These are phyloP conservation scores for Kappamyces sp. DNA, from an alignment of 192 early-diverging fungal genomes.

Conservation along the genomic window DNA sequence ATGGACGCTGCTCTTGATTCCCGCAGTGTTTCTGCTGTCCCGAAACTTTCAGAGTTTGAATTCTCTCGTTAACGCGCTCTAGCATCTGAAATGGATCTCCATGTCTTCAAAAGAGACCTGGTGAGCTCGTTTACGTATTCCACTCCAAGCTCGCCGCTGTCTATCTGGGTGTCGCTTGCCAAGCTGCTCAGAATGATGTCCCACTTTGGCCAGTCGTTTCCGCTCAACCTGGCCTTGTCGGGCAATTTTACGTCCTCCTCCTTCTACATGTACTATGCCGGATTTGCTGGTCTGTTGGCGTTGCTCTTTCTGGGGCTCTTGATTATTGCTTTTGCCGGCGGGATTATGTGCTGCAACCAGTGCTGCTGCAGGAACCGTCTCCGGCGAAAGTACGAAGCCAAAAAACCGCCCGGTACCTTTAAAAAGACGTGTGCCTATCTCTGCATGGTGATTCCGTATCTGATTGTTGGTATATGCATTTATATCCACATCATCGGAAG, in stretches of 20 bases:
- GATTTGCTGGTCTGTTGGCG: slow-evolving; percentile 3
- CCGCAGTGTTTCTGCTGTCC: no score
- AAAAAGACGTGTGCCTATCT: slow-evolving; percentile 7
- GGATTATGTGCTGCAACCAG: slow-evolving; percentile 12
- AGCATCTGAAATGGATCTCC: no score
- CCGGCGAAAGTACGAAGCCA: slow-evolving; percentile 4
- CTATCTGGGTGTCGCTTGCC: slow-evolving; percentile 1
- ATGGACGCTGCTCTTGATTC: no score
- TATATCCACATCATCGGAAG: neutral
- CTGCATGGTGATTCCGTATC: neutral
- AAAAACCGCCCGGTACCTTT: neutral
- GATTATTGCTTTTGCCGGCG: slow-evolving; percentile 6
- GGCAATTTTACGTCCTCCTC: slow-evolving; percentile 11
- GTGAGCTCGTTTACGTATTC: slow-evolving; percentile 1
- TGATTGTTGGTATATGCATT: slow-evolving; percentile 6
- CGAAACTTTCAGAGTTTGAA: no score
- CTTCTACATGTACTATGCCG: slow-evolving; percentile 1
- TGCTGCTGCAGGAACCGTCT: neutral
- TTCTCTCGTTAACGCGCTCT: no score
- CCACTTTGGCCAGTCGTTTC: neutral
- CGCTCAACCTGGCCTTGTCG: slow-evolving; percentile 1
- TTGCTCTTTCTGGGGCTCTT: neutral
- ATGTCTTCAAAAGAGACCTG: no score
- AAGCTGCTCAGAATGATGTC: slow-evolving; percentile 3
- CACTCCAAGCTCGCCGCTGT: neutral